Conservation (phyloP, 306 rosid genomes). For the Cicer cuneatum region DNA sequence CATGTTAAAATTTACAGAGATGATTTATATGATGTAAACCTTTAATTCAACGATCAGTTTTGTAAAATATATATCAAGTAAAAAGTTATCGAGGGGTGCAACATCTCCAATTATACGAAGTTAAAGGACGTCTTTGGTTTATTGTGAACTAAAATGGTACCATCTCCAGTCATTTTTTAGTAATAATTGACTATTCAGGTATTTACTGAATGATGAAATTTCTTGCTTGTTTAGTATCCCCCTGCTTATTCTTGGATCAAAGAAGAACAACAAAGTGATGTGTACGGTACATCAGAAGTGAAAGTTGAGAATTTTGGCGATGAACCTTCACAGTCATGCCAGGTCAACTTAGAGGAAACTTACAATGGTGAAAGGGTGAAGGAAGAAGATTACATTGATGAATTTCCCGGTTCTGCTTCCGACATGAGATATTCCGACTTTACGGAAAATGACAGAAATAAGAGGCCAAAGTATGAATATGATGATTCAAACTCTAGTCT, state of each 20-base stretch:
- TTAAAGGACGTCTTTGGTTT: background rate
- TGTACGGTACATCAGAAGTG: constrained; percentile 49
- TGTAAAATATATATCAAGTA: too few relatives aligned
- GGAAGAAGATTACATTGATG: constrained; percentile 61
- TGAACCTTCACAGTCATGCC: constrained; percentile 52
- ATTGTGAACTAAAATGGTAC: background rate
- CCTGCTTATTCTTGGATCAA: constrained; percentile 49
- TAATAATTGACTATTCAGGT: constrained; percentile 8
- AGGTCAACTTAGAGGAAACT: constrained; percentile 46
- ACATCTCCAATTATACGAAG: background rate
- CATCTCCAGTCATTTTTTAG: constrained; percentile 4
- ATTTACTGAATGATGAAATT: constrained; percentile 40
- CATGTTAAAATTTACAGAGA: too few relatives aligned
- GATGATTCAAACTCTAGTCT: constrained; percentile 47
- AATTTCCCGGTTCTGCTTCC: constrained; percentile 42
- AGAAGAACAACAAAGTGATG: constrained; percentile 42
- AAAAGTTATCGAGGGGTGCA: too few relatives aligned
- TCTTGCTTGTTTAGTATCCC: constrained; percentile 51
- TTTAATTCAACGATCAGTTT: too few relatives aligned
- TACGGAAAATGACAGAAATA: constrained; percentile 53
- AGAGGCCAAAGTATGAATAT: constrained; percentile 71
- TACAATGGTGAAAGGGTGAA: constrained; percentile 64
- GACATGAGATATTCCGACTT: constrained; percentile 17
- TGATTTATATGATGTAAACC: too few relatives aligned
- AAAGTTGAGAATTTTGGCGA: constrained; percentile 56